Conservation (phyloP, 2,329 filamentous ascomycete species). For the Beauveria caledonica region DNA sequence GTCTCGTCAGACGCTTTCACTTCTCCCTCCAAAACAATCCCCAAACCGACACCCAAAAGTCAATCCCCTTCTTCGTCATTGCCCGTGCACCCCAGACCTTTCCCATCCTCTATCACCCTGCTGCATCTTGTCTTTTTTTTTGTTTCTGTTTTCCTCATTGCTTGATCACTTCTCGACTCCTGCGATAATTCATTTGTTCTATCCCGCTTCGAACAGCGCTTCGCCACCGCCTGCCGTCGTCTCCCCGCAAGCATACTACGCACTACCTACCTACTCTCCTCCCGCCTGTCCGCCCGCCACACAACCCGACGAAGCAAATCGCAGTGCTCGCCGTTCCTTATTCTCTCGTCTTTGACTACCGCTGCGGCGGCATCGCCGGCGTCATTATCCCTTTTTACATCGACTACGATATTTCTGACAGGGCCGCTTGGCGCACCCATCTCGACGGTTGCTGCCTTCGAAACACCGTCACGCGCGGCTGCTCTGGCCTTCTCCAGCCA, state of each 20-base stretch:
- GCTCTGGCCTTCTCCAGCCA: background rate
- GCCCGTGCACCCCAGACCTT: background rate
- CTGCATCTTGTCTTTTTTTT: background rate
- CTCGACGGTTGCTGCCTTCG: background rate
- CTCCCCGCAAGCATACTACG: background rate
- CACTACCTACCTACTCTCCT: too few relatives aligned
- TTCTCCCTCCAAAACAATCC: constrained; percentile 6
- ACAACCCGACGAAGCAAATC: background rate
- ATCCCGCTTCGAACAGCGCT: background rate
- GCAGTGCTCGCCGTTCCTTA: constrained; percentile 3
- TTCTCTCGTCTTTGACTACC: background rate
- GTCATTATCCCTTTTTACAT: background rate
- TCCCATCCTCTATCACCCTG: background rate
- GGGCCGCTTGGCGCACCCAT: background rate
- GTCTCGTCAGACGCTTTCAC: background rate
- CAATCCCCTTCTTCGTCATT: background rate
- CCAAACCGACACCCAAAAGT: background rate
- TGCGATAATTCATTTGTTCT: background rate
- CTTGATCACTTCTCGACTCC: background rate
- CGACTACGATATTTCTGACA: background rate
- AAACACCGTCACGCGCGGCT: background rate
- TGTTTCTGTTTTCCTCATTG: background rate
- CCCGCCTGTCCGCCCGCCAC: background rate
- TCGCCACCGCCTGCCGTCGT: background rate
- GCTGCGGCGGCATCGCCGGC: constrained; percentile 10